These are phyloP conservation scores for Endothia cerciana DNA, from an alignment of 2,329 filamentous ascomycete genomes.

Conservation along the genomic window DNA sequence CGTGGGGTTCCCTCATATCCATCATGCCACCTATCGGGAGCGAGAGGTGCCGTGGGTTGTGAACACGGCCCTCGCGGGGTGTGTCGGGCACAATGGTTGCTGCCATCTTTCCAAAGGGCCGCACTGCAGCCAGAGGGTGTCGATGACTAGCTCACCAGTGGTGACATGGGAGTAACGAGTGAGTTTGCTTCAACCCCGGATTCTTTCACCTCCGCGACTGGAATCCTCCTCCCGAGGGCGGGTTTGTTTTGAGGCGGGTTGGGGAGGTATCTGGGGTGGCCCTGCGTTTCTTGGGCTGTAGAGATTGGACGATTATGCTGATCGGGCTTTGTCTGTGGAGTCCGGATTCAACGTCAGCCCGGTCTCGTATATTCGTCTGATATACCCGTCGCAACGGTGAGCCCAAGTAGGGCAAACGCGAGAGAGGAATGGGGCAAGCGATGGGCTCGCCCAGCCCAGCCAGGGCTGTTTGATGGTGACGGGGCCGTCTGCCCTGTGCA, in stretches of 20 bases:
- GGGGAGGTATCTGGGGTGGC: conserved; percentile 11
- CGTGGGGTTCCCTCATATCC: conserved; percentile 32
- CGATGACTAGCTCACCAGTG: conserved; percentile 43
- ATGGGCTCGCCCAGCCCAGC: conserved; percentile 12
- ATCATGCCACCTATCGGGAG: conserved; percentile 37
- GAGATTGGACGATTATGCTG: conserved; percentile 27
- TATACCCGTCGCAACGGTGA: conserved; percentile 13
- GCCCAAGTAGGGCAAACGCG: conserved; percentile 23
- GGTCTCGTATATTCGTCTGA: conserved; percentile 35
- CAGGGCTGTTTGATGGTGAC: conserved; percentile 8
- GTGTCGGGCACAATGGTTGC: conserved; percentile 37
- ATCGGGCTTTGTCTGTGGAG: conserved; percentile 20
- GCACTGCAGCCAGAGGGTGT: conserved; percentile 52
- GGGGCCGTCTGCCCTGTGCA: conserved; percentile 11
- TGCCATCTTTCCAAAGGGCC: conserved; percentile 45
- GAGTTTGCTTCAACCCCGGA: conserved; percentile 11
- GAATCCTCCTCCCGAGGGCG: conserved; percentile 5
- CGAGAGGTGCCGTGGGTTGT: conserved; percentile 29
- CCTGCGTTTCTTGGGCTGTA: conserved; percentile 13
- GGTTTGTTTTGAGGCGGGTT: conserved; percentile 17
- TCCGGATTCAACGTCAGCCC: conserved; percentile 22
- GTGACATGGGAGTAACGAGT: conserved; percentile 45
- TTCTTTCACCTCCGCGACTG: conserved; percentile 11
- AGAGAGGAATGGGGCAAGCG: conserved; percentile 25
- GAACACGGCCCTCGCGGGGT: conserved; percentile 31